phyloP scores from a whole-genome alignment of 306 rosid species.

The Castanopsis chinensis region DNA sequence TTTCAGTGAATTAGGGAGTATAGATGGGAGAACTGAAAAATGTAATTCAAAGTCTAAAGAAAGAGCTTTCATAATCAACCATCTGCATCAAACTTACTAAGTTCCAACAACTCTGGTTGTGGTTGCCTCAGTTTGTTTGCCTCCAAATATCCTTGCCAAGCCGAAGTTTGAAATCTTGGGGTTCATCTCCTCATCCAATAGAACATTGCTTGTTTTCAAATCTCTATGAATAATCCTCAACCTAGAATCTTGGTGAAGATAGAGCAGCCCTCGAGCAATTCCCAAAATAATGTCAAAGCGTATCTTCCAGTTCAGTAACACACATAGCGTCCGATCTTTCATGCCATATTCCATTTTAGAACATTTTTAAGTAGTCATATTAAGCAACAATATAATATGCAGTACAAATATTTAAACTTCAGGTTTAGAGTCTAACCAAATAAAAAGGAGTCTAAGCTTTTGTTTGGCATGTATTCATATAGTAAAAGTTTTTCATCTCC shows the following conservation, averaged over 20 bases:
- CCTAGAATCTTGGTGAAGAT: slow-evolving; percentile 40
- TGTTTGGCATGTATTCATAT: slow-evolving; percentile 51
- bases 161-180: slow-evolving; percentile 43
- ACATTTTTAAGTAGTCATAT: neutral
- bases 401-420: neutral
- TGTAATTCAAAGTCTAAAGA: neutral
- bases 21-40: neutral
- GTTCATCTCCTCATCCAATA: slow-evolving; percentile 32
- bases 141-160: slow-evolving; percentile 30
- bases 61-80: neutral
- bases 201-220: slow-evolving; percentile 35
- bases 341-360: neutral
- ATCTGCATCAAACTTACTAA: slow-evolving; percentile 10
- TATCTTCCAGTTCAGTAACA: slow-evolving; percentile 32
- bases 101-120: slow-evolving; percentile 31
- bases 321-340: slow-evolving; percentile 24
- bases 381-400: too few species aligned
- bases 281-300: slow-evolving; percentile 45
- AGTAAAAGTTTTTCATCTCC: slow-evolving; percentile 45
- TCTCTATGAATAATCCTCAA: slow-evolving; percentile 36
- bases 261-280: slow-evolving; percentile 21
- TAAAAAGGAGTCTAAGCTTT: slow-evolving; percentile 45
- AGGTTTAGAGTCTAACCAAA: slow-evolving; percentile 32
- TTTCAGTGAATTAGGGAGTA: too few species aligned
- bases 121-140: slow-evolving; percentile 30